Conservation (phyloP, 2,329 filamentous ascomycete species). For the Colletotrichum aenigma region DNA sequence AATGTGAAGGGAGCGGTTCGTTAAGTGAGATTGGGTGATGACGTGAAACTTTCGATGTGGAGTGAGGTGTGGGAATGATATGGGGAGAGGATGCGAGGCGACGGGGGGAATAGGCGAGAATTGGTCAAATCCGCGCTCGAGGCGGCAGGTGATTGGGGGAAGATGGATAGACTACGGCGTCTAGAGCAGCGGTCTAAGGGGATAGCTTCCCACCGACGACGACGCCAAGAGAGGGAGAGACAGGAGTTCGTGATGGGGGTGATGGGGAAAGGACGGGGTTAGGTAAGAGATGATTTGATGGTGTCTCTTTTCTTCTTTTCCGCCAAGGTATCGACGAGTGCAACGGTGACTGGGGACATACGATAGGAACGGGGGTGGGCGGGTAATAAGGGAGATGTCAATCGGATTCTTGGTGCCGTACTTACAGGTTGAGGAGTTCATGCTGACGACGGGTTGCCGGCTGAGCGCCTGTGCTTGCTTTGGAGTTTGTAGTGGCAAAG, state of each 20-base stretch:
- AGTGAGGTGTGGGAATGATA: slow-evolving; percentile 5
- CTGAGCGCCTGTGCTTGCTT: background rate
- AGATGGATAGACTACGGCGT: background rate
- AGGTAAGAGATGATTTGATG: background rate
- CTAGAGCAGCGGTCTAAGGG: background rate
- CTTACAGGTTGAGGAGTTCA: slow-evolving; percentile 16
- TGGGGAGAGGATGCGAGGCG: background rate
- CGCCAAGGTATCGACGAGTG: background rate
- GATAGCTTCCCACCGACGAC: background rate
- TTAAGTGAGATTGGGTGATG: slow-evolving; percentile 13
- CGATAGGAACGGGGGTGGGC: background rate
- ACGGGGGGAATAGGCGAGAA: background rate
- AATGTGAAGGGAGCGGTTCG: background rate
- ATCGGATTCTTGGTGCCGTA: background rate
- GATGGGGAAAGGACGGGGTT: background rate
- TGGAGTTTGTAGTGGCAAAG: slow-evolving; percentile 1
- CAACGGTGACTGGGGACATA: background rate
- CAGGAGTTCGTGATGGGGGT: background rate
- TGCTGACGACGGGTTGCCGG: background rate
- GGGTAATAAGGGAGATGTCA: background rate
- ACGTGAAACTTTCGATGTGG: slow-evolving; percentile 18
- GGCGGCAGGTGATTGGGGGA: background rate
- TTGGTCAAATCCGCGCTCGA: background rate
- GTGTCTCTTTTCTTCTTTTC: background rate
- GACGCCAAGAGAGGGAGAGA: background rate